These are phyloP conservation scores for Leishmania martiniquensis DNA, from an alignment of 208 protist species.

Conservation along the genomic window DNA sequence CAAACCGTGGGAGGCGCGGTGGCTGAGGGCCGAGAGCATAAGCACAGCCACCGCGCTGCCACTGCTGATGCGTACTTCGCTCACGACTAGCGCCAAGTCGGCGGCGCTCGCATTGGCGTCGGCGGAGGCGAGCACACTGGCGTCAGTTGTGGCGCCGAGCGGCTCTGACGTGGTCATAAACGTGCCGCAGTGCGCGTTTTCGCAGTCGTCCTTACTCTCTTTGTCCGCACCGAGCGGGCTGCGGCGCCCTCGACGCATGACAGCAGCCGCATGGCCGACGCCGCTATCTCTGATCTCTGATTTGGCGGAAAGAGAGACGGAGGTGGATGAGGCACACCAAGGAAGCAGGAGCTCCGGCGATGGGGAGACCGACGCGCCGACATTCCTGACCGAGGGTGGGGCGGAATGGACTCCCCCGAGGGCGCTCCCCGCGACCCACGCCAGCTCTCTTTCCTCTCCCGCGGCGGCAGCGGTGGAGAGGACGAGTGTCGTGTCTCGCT, in stretches of 20 bases:
- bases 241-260: background rate
- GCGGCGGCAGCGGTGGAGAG: background rate
- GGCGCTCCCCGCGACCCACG: background rate
- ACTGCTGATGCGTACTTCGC: background rate
- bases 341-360: background rate
- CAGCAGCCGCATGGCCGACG: background rate
- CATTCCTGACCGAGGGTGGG: constrained; percentile 26
- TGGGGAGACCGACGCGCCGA: background rate
- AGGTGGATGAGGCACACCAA: background rate
- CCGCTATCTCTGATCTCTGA: background rate
- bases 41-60: background rate
- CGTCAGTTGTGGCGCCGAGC: background rate
- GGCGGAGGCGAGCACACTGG: background rate
- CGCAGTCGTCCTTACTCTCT: background rate
- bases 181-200: background rate
- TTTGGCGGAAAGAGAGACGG: background rate
- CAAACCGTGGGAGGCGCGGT: constrained; percentile 11
- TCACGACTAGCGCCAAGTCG: background rate
- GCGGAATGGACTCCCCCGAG: background rate
- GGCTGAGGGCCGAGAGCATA: background rate
- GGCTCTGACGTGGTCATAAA: background rate
- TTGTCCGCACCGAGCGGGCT: background rate
- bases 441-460: background rate
- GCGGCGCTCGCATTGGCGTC: background rate
- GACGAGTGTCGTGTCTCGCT: background rate